A percentile compares a stretch with the other conserved stretches of the same genome.
These are phyloP conservation scores for Colletotrichum sp. DNA, from an alignment of 2,329 filamentous ascomycete species.

Conservation along the genomic window DNA sequence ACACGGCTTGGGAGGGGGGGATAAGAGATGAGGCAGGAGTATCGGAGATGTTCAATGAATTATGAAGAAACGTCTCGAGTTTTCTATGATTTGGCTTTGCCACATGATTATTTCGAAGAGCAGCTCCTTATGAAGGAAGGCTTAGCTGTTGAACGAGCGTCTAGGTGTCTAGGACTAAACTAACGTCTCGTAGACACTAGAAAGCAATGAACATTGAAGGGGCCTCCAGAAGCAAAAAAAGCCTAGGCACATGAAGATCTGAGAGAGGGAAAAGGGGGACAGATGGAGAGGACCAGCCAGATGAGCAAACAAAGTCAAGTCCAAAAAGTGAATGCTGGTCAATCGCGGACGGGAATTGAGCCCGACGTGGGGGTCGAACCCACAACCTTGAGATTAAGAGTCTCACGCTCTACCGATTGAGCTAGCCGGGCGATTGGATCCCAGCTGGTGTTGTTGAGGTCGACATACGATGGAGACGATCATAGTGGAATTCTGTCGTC, in stretches of 20 bases:
- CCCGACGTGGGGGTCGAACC: conserved; percentile 46
- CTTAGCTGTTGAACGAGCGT: neutral
- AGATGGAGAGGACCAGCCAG: neutral
- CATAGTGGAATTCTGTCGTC: neutral
- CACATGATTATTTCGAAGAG: neutral
- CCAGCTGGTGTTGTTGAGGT: neutral
- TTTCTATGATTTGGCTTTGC: neutral
- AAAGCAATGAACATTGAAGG: neutral
- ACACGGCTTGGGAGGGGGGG: neutral
- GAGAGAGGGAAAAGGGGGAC: neutral
- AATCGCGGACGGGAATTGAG: conserved; percentile 21
- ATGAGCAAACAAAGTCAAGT: neutral
- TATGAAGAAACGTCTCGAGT: neutral
- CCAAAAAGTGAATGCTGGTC: neutral
- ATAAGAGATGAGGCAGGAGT: neutral
- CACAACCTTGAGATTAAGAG: conserved; percentile 68
- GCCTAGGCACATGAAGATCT: neutral
- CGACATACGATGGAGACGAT: neutral
- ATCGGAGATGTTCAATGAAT: neutral
- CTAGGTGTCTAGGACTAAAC: neutral
- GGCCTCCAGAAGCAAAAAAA: neutral
- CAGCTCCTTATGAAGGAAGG: neutral
- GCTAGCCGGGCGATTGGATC: conserved; percentile 55
- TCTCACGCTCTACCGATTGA: conserved; percentile 78
- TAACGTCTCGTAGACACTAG: neutral